Base-by-base conservation (phyloP, 495 filamentous ascomycete genomes). In the Aspergillus asperescens region DNA sequence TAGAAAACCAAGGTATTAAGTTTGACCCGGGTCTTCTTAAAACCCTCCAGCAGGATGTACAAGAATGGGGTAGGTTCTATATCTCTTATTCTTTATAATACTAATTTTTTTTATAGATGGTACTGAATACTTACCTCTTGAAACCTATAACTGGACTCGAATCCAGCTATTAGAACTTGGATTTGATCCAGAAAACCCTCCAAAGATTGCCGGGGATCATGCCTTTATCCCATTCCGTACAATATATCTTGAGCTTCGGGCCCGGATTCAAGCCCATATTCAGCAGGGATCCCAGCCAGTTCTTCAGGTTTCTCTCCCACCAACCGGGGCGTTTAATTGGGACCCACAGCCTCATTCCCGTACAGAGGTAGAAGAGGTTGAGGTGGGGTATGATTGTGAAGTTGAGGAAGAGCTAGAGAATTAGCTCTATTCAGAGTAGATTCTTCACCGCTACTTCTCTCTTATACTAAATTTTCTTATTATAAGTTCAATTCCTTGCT, bases 1-100 rank as follows among this genome's bases (percentile, higher is more conserved):
- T 61, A 25, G 34, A 52, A 29, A 48, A 61, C 19, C 51, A 55
- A 24, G 59, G 59, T 4, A 24, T 55, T 16, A 10, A 37, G 29
- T 18, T 55, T 38, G 37, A 59, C 13, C 13, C n/a, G 6, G 19
- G 32, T 1, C 40, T 34, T 28, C 27, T 59, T n/a, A 29, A 55
- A n/a, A 4, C 9, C 18, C 42, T 56, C n/a, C 47, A 48, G 42
- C 22, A 48, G 20, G 35, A 40, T 20, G 38, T 52, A 41, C 25
- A 52, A 31, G 49, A 41, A 32, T 52, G 25, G 10, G 27, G 22
- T 50, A 40, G 8, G 15, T 34, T 27, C 23, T 45, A 16, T 45
- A 4, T 45, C 22, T 45, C 2, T n/a, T 28, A 45, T 27, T 45
- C 7, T 45, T 45, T 24, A 27, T 7, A 6, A 46, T 4, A 27